Evolutionary conservation across 306 rosid genomes (phyloP), one percentile per base, ranked within the genome.

Genomic region (Begonia fuchsioides): DNA sequence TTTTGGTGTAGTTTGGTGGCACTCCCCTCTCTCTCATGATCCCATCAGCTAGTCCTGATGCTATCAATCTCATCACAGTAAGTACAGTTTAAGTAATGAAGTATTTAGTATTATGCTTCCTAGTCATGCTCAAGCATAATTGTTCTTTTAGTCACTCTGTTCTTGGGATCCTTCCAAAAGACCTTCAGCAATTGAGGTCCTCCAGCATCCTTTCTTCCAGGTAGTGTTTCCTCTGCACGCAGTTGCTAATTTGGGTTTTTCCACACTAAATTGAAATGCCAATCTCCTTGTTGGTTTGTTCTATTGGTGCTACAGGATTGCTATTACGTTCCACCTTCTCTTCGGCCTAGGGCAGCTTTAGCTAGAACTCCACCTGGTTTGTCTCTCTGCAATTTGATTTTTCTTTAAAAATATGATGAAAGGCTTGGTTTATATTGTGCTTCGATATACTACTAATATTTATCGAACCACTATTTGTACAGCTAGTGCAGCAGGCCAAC

Each of bases 131-230:
- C 45, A n/a, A 10, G 12, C n/a, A 41, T 41, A 3, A 17, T 39
- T n/a, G 39, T 17, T 17, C 17, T 14, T 14, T 35, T 32, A 92
- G 98, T 73, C 87, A 19, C 98, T 92, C 59, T 85, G 96, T 68
- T 82, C 93, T 3, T 92, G 98, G 98, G 98, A 92, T 69, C 96
- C 98, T 11, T 65, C 71, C 66, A 85, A 73, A 73, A 92, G 98
- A 76, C 98, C 98, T 50, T 59, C 96, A 10, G 96, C 98, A 63
- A 59, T 64, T 17, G 96, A 73, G 76, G 94, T 80, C 58, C 98
- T 92, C 58, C 98, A 92, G 56, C 94, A 92, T 72, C 96, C 96
- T 65, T 92, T 92, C 85, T 92, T 92, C 53, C 94, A 85, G 90
- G 98, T 81, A 41, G 12, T 26, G 51, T 50, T 26, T 26, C 35